Evolutionary conservation across 1,139 yeast species (phyloP).

Genomic region (Hemisphaericaspora lyxosophila): DNA sequence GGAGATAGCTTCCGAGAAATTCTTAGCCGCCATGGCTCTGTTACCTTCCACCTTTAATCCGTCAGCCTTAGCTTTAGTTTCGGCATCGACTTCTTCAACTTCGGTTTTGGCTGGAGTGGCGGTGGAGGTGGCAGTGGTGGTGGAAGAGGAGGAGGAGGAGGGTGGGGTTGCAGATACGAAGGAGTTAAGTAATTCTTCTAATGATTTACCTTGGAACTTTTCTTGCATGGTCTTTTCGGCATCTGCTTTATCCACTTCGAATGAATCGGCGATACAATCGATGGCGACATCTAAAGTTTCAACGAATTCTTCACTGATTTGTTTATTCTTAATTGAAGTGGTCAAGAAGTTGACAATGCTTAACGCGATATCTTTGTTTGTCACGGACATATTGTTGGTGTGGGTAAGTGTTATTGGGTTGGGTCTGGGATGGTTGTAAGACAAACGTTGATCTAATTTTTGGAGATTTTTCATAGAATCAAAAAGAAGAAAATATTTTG

Average conservation of each 20-base stretch:
- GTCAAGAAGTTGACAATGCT: constrained; percentile 74
- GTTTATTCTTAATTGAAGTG: constrained; percentile 58
- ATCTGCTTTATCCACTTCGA: constrained; percentile 59
- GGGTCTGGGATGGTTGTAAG: too few species aligned
- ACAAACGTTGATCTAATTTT: too few species aligned
- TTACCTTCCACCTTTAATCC: constrained; percentile 86
- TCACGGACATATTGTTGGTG: constrained; percentile 17
- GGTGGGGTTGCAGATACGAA: constrained; percentile 20
- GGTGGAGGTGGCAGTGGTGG: constrained; percentile 16
- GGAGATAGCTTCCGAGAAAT: constrained; percentile 67
- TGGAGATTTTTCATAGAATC: too few species aligned
- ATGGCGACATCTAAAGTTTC: constrained; percentile 96
- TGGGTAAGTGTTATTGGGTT: background rate
- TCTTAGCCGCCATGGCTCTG: constrained; percentile 80
- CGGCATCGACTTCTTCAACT: constrained; percentile 44
- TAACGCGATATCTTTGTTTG: constrained; percentile 69
- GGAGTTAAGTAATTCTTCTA: constrained; percentile 44
- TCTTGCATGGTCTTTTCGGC: constrained; percentile 32
- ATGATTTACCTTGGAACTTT: constrained; percentile 49
- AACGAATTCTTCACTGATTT: constrained; percentile 71
- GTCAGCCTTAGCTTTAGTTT: constrained; percentile 71
- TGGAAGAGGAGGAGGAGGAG: constrained; percentile 20
- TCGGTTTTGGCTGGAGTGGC: constrained; percentile 24
- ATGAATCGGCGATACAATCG: constrained; percentile 89
- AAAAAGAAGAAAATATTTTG: too few species aligned